Conservation (phyloP, 163 green algal species). For the Volvox carteri region DNA sequence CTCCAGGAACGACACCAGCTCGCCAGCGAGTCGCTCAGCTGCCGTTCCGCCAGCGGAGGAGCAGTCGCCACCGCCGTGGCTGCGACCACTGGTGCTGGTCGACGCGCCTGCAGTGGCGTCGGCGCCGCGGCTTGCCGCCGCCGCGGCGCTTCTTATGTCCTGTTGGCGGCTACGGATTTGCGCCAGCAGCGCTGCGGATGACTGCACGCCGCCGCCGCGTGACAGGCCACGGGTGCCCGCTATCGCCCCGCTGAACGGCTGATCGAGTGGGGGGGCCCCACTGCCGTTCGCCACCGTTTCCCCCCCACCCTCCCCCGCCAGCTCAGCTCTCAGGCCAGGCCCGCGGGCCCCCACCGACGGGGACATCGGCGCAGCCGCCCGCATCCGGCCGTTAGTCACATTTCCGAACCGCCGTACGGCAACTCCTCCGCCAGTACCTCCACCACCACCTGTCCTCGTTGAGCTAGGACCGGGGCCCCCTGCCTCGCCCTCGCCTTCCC, state of each 20-base stretch:
- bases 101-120: background rate
- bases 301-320: background rate
- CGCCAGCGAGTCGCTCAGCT: slow-evolving; percentile 62
- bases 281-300: background rate
- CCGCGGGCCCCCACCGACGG: background rate
- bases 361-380: too few relatives aligned
- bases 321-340: background rate
- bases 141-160: background rate
- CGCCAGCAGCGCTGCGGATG: slow-evolving; percentile 28
- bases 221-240: background rate
- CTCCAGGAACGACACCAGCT: slow-evolving; percentile 78
- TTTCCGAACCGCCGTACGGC: slow-evolving; percentile 66
- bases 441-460: too few relatives aligned
- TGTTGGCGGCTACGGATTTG: slow-evolving; percentile 32
- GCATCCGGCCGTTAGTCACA: slow-evolving; percentile 55
- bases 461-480: too few relatives aligned
- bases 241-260: slow-evolving; percentile 38
- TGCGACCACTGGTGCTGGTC: background rate
- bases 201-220: background rate
- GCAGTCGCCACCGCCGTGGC: background rate
- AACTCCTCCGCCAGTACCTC: too few relatives aligned
- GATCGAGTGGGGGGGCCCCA: too few relatives aligned
- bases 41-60: background rate
- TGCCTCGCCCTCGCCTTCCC: background rate
- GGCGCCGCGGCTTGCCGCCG: slow-evolving; percentile 4